Percentiles rank a stretch among this genome's conserved stretches.
Conservation (phyloP, 768 basidiomycete species). For the Holtermanniella nyarrowii region DNA sequence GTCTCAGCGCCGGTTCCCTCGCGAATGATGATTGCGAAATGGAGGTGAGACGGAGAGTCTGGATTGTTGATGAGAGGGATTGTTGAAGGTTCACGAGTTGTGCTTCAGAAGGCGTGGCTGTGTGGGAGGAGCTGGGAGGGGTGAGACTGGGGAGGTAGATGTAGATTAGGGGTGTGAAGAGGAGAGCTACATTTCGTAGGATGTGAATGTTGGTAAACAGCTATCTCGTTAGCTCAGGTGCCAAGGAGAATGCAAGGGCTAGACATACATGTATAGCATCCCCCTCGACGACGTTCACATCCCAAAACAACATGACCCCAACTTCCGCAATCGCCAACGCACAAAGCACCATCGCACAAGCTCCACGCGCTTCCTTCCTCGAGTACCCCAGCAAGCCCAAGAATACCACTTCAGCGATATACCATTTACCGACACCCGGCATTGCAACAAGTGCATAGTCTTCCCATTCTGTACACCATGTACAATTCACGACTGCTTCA, state of each 20-base stretch:
- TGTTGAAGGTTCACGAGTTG: neutral
- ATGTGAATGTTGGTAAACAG: neutral
- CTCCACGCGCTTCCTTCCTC: no score
- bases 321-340: neutral
- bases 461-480: neutral
- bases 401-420: neutral
- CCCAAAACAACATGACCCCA: neutral
- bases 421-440: neutral
- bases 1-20: no score
- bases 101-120: neutral
- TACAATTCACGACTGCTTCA: neutral
- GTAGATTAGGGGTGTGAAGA: neutral
- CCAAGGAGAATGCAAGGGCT: neutral
- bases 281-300: neutral
- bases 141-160: neutral
- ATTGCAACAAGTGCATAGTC: neutral
- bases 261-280: neutral
- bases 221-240: neutral
- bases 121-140: neutral
- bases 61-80: no score
- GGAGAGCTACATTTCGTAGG: neutral
- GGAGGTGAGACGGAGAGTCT: neutral
- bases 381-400: neutral
- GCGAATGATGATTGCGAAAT: neutral
- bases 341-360: no score